Percentiles rank a stretch among this genome's conserved stretches.
These are phyloP conservation scores for Lenwebbia sp. DNA, from an alignment of 345 rosid species.

Conservation along the genomic window DNA sequence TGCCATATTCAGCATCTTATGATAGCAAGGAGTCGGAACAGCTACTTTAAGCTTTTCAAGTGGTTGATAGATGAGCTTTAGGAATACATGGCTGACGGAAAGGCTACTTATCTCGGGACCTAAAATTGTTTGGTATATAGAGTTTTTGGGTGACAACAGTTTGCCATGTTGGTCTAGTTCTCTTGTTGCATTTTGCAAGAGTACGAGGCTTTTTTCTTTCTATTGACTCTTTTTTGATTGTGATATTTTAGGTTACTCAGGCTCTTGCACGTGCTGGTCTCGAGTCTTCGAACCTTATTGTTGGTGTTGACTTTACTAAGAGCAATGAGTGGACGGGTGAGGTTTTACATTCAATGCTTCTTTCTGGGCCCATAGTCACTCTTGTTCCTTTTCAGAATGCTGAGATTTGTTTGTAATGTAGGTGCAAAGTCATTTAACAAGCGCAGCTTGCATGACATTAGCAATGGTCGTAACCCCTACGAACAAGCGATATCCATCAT, in stretches of 20 bases:
- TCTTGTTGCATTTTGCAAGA: background rate
- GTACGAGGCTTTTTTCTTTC: background rate
- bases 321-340: constrained; percentile 99
- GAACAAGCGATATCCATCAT: constrained; percentile 90
- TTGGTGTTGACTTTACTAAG: constrained; percentile 96
- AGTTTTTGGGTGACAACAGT: background rate
- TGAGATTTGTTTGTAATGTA: constrained; percentile 4
- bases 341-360: constrained; percentile 4
- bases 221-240: background rate
- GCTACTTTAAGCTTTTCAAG: background rate
- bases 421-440: constrained; percentile 68
- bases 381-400: background rate
- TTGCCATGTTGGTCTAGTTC: background rate
- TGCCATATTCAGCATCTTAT: background rate
- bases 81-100: background rate
- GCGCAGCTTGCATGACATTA: constrained; percentile 67
- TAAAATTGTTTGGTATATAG: background rate
- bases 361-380: background rate
- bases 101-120: background rate
- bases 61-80: background rate
- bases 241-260: constrained; percentile 52
- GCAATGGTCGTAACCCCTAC: constrained; percentile 66
- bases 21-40: background rate
- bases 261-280: constrained; percentile 84
- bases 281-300: constrained; percentile 95